A percentile compares a stretch with the other conserved stretches of the same genome.
phyloP scores from a whole-genome alignment of 2,329 filamentous ascomycete species.

The Leptographium galeiforme region DNA sequence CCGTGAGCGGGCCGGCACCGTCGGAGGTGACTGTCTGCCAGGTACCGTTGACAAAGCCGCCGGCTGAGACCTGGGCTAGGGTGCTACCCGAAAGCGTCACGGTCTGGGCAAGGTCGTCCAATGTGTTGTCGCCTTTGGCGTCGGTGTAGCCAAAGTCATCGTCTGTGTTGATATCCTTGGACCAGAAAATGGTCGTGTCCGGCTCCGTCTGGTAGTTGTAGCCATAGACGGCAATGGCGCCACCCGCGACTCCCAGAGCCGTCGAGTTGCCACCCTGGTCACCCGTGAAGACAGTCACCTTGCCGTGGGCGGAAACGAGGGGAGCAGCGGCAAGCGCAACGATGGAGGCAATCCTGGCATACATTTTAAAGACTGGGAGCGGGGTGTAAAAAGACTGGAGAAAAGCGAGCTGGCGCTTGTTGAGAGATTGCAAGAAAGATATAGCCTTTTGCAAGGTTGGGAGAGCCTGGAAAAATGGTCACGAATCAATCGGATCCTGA shows the following conservation, averaged over 20 bases:
- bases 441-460: background rate
- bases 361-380: conserved; percentile 14
- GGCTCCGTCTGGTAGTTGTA: conserved; percentile 48
- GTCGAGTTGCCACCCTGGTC: conserved; percentile 43
- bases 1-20: conserved; percentile 49
- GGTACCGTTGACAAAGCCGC: conserved; percentile 46
- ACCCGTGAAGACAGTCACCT: conserved; percentile 44
- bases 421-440: background rate
- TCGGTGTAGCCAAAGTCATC: conserved; percentile 34
- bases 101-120: conserved; percentile 22
- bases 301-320: conserved; percentile 47
- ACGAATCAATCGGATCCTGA: background rate
- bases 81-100: conserved; percentile 40
- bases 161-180: conserved; percentile 31
- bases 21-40: conserved; percentile 56
- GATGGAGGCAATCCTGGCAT: conserved; percentile 24
- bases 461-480: background rate
- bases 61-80: conserved; percentile 45
- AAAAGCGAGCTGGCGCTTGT: background rate
- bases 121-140: conserved; percentile 39
- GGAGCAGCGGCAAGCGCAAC: conserved; percentile 38
- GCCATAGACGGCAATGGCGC: conserved; percentile 49
- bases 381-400: background rate
- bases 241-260: conserved; percentile 35
- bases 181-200: conserved; percentile 46